Base-by-base conservation (phyloP, 805 yeast species). In the Jamesozyma gamospora region DNA sequence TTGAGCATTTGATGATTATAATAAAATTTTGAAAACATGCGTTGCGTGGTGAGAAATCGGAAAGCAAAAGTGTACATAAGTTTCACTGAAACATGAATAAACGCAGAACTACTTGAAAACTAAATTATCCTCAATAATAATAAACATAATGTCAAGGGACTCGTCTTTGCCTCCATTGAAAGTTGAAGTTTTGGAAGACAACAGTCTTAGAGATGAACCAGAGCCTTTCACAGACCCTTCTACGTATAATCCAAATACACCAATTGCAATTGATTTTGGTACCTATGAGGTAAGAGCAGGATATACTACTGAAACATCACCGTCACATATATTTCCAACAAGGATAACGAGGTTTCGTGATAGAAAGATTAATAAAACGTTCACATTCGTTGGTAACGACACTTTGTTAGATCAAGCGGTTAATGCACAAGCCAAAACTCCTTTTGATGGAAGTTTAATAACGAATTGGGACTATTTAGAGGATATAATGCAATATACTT, bases 401-500 rank as follows among this genome's bases (percentile, higher is more conserved):
- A 75, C 78, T 15, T 75, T 69, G 52, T 55, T 82, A 25, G 97
- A 88, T 50, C 71, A 79, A 8, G 63, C 81, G 2, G 72, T 82
- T 34, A 73, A 79, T 45, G 69, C 83, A 14, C 79, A 79, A 39
- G 72, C 84, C 27, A 78, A 75, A 51, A 67, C 84, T 4, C 95
- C 96, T 0, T 90, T 74, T 55, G 98, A 92, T 58, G 95, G 95
- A 0, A 74, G 84, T 4, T 65, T 86, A 49, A 67, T 92, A 28
- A 79, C 94, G 19, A 94, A 88, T 58, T 94, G 97, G 97, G 97
- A 92, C 41, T 74, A 79, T 42, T 72, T 81, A 2, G 98, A 92
- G 56, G 73, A 70, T 42, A 73, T 90, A 38, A 56, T 92, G 36
- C 97, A 90, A 60, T 92, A 87, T 55, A 68, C 87, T 0, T 81